Percentiles rank a stretch among this genome's conserved stretches.
Evolutionary conservation across 495 filamentous ascomycete species (phyloP).

Genomic region (Xylaria flabelliformis): DNA sequence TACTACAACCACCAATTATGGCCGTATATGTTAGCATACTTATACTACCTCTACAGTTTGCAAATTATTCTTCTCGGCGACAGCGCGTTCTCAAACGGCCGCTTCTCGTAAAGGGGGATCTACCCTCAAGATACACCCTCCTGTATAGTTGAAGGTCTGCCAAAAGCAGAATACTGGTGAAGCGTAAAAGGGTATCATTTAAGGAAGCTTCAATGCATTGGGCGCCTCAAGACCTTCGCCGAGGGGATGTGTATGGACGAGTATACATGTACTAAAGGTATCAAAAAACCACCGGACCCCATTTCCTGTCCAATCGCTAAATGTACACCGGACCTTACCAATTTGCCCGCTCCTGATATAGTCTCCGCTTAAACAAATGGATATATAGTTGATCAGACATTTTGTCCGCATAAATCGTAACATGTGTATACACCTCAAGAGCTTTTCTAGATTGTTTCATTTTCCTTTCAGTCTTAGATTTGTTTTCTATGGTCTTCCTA

Average conservation of each 20-base stretch:
- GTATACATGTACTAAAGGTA: background rate
- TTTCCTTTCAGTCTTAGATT: background rate
- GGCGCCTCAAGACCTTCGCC: background rate
- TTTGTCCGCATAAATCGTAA: slow-evolving; percentile 7
- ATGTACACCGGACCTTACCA: background rate
- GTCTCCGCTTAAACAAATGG: background rate
- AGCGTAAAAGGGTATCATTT: background rate
- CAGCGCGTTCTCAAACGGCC: no score
- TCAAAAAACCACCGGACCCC: background rate
- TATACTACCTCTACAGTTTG: no score
- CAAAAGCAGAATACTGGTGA: background rate
- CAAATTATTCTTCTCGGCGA: no score
- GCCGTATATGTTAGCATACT: background rate
- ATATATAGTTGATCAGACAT: background rate
- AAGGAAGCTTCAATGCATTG: background rate
- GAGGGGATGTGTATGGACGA: background rate
- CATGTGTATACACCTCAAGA: background rate
- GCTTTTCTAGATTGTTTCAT: background rate
- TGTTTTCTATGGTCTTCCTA: background rate
- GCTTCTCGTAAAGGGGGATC: no score
- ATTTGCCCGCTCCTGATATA: slow-evolving; percentile 10
- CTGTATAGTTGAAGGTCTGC: no score
- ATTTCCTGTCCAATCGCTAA: background rate
- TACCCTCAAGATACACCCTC: no score
- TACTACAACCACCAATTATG: background rate